phyloP scores from a whole-genome alignment of 345 rosid genomes.

The Passiflora organensis region DNA sequence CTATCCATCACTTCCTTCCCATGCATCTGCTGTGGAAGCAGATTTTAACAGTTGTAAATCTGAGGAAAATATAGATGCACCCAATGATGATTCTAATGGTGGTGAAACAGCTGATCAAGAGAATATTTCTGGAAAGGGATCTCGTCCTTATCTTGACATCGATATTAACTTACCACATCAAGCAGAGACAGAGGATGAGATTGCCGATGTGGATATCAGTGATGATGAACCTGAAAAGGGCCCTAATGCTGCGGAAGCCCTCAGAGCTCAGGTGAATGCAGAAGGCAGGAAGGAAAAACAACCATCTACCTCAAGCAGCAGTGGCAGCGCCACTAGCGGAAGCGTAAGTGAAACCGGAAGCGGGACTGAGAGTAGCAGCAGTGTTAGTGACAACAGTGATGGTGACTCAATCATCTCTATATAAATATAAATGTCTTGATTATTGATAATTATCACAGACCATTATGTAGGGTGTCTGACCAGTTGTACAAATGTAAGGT shows the following conservation, averaged over 20 bases:
- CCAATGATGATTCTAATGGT: conserved; percentile 25
- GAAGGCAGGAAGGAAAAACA: conserved; percentile 30
- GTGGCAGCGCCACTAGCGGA: conserved; percentile 27
- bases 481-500: too few species aligned
- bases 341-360: conserved; percentile 58
- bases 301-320: conserved; percentile 59
- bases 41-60: too few species aligned
- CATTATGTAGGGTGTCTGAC: too few species aligned
- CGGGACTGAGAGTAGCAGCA: conserved; percentile 44
- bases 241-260: conserved; percentile 88
- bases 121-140: too few species aligned
- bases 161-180: conserved; percentile 41
- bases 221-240: conserved; percentile 66
- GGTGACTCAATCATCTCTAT: conserved; percentile 62
- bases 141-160: conserved; percentile 7
- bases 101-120: not conserved
- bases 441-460: too few species aligned
- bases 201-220: conserved; percentile 76
- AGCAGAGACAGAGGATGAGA: conserved; percentile 62
- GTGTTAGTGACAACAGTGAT: conserved; percentile 63
- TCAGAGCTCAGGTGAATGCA: conserved; percentile 74
- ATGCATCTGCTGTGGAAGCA: too few species aligned
- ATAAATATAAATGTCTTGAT: conserved; percentile 25
- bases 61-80: conserved; percentile 24
- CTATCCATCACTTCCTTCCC: too few species aligned